Conservation (phyloP, 768 basidiomycete species). For the Lentinula aciculospora region DNA sequence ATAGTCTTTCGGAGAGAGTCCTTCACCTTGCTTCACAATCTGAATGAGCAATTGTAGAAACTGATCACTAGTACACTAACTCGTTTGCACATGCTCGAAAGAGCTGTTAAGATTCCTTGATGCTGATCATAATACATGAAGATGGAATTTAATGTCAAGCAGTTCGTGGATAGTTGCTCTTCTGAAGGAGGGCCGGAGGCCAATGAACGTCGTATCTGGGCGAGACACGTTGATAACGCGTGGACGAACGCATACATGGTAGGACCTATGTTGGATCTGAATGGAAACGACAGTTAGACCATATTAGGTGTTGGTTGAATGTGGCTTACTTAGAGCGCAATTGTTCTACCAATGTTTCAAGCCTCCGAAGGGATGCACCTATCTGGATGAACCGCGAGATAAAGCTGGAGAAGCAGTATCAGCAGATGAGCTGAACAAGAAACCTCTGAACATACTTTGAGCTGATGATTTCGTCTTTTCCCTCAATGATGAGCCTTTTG, state of each 20-base stretch:
- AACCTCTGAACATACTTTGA: constrained; percentile 37
- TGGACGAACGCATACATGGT: constrained; percentile 66
- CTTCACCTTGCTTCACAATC: background rate
- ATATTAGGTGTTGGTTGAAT: constrained; percentile 5
- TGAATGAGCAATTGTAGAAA: constrained; percentile 1
- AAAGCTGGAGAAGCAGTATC: constrained; percentile 31
- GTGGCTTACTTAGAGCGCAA: constrained; percentile 44
- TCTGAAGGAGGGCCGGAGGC: constrained; percentile 32
- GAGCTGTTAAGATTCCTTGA: constrained; percentile 43
- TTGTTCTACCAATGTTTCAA: constrained; percentile 47
- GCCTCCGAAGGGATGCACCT: constrained; percentile 60
- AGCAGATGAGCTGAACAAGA: background rate
- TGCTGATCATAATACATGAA: constrained; percentile 47
- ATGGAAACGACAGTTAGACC: constrained; percentile 21
- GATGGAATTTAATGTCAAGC: constrained; percentile 29
- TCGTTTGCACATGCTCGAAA: constrained; percentile 53
- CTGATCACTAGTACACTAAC: constrained; percentile 30
- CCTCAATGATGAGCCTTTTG: constrained; percentile 42
- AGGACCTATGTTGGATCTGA: constrained; percentile 21
- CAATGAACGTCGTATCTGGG: constrained; percentile 43
- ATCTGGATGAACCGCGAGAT: constrained; percentile 59
- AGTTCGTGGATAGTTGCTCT: constrained; percentile 12
- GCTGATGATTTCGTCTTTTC: constrained; percentile 51
- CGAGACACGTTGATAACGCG: constrained; percentile 49
- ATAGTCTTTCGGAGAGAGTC: constrained; percentile 31